A percentile compares a stretch with the other conserved stretches of the same genome.
Evolutionary conservation across 306 rosid species (phyloP).

Genomic region (Castanea crenata): DNA sequence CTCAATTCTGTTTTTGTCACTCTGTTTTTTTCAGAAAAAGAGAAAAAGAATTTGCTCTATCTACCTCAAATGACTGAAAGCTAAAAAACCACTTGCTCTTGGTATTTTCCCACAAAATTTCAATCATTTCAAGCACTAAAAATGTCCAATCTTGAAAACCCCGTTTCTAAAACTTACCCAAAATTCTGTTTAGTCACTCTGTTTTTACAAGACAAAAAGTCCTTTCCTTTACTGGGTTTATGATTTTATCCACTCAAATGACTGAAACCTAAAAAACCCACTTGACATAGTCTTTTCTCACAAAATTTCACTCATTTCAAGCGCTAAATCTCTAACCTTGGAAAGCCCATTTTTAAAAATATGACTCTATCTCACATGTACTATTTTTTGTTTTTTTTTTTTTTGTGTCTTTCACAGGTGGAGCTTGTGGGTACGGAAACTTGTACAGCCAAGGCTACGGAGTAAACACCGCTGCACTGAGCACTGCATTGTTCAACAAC

Average conservation of each 20-base stretch:
- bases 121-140: too few species aligned
- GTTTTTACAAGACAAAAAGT: background rate
- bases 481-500: constrained; percentile 76
- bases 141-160: background rate
- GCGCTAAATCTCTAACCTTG: background rate
- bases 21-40: background rate
- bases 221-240: too few species aligned
- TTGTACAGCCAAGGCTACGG: constrained; percentile 88
- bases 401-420: constrained; percentile 37
- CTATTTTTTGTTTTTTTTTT: too few species aligned
- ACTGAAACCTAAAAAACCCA: too few species aligned
- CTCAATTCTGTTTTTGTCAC: too few species aligned
- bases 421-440: constrained; percentile 89
- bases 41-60: background rate
- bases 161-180: background rate
- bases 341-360: background rate
- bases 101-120: too few species aligned
- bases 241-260: too few species aligned
- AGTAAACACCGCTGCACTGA: constrained; percentile 76
- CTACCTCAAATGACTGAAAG: too few species aligned
- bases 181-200: background rate
- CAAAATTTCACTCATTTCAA: too few species aligned
- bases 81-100: too few species aligned
- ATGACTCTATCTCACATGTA: background rate
- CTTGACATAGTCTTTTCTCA: too few species aligned